Evolutionary conservation across 768 basidiomycete genomes (phyloP).

Genomic region (Pleurotus cornucopiae): DNA sequence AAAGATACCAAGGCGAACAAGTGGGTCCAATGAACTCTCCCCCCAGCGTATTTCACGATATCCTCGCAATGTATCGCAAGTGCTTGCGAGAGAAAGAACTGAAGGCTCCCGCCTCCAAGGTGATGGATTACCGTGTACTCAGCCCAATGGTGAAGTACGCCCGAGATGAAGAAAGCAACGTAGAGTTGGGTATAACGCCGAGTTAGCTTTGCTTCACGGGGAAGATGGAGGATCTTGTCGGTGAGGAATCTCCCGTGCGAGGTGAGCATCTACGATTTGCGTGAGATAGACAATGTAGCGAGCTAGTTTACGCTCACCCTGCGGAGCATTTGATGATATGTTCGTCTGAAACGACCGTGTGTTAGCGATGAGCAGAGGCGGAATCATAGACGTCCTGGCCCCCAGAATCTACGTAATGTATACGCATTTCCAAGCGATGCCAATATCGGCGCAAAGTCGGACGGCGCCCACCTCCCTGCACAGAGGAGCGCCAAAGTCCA

Average conservation of each 20-base stretch:
- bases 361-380: not conserved
- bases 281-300: not conserved
- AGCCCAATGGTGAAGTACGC: conserved; percentile 20
- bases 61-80: conserved; percentile 27
- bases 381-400: conserved; percentile 17
- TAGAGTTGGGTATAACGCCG: conserved; percentile 23
- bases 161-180: conserved; percentile 26
- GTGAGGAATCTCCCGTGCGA: conserved; percentile 18
- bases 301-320: conserved; percentile 14
- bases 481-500: not conserved
- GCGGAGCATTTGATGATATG: conserved; percentile 27
- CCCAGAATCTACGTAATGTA: conserved; percentile 29
- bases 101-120: conserved; percentile 12
- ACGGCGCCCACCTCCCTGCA: conserved; percentile 9
- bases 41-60: conserved; percentile 17
- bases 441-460: conserved; percentile 24
- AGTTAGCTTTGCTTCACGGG: conserved; percentile 13
- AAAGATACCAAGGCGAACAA: not conserved
- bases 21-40: not conserved
- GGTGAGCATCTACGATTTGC: conserved; percentile 15
- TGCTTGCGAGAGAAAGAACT: conserved; percentile 25
- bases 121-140: conserved; percentile 15
- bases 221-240: conserved; percentile 12
- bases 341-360: conserved; percentile 14
- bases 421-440: conserved; percentile 24